These are phyloP conservation scores for Fagopyrum homotropicum DNA, from an alignment of 148 eudicot species.

Conservation along the genomic window DNA sequence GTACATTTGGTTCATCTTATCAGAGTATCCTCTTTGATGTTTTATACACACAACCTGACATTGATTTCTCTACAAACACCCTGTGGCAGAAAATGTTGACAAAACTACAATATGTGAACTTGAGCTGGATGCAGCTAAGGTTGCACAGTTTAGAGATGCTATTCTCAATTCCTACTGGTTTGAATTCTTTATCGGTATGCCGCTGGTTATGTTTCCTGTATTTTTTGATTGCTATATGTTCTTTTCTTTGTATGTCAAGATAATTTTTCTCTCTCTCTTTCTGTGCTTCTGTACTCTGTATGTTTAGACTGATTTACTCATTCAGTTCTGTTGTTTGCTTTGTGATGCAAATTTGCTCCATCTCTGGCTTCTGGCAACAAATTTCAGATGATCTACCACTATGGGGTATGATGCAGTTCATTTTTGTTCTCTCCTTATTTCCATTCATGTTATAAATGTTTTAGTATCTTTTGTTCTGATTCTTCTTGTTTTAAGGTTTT, in stretches of 20 bases:
- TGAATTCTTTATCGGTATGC: neutral
- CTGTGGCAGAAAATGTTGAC: neutral
- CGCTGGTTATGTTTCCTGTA: neutral
- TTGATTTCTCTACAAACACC: neutral
- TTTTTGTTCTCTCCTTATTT: neutral
- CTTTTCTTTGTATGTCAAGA: neutral
- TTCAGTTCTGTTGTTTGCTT: neutral
- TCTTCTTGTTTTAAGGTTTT: conserved; percentile 40
- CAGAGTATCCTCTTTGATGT: neutral
- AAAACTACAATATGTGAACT: too few relatives aligned
- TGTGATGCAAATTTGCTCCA: conserved; percentile 16
- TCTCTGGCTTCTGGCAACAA: conserved; percentile 21
- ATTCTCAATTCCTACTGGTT: too few relatives aligned
- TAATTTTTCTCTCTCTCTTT: neutral
- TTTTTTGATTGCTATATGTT: neutral
- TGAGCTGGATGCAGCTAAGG: too few relatives aligned
- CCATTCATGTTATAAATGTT: neutral
- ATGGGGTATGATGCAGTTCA: conserved; percentile 54
- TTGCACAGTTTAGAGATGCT: too few relatives aligned
- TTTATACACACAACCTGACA: neutral
- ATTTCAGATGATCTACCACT: conserved; percentile 70
- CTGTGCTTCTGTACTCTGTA: neutral
- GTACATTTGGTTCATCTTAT: conserved; percentile 9
- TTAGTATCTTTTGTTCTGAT: neutral
- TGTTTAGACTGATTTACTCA: neutral